Evolutionary conservation across 1,284 basidiomycete species (phyloP).

Genomic region (Leccinum laetum): DNA sequence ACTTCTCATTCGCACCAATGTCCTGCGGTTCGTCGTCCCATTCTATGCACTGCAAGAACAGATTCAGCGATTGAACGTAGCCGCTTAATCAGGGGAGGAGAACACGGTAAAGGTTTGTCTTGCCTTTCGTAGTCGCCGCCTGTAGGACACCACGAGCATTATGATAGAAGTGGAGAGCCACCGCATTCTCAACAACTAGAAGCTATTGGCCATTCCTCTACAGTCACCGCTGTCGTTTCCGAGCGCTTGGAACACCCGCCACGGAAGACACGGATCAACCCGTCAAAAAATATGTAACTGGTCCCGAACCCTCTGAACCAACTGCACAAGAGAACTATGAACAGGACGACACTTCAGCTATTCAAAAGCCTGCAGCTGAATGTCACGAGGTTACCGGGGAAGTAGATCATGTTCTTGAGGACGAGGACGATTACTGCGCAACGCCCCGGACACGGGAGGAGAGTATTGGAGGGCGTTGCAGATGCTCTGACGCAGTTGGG

Average conservation of each 20-base stretch:
- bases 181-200: constrained; percentile 8
- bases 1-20: constrained; percentile 48
- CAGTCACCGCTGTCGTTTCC: neutral
- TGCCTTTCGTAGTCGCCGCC: neutral
- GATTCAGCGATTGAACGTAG: constrained; percentile 45
- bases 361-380: no score
- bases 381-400: no score
- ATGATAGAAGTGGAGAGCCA: constrained; percentile 12
- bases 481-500: no score
- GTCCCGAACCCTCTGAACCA: constrained; percentile 6
- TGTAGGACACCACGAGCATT: constrained; percentile 6
- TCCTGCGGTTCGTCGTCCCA: constrained; percentile 66
- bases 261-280: constrained; percentile 21
- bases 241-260: constrained; percentile 1
- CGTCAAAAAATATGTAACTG: constrained; percentile 9
- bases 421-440: no score
- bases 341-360: no score
- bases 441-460: no score
- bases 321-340: no score
- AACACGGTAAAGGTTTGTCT: constrained; percentile 21
- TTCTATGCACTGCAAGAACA: constrained; percentile 66
- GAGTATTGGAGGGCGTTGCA: no score
- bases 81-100: constrained; percentile 19
- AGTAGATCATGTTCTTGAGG: no score
- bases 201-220: neutral